These are phyloP conservation scores for Wickerhamomyces sydowiorum DNA, from an alignment of 805 yeast species.

Conservation along the genomic window DNA sequence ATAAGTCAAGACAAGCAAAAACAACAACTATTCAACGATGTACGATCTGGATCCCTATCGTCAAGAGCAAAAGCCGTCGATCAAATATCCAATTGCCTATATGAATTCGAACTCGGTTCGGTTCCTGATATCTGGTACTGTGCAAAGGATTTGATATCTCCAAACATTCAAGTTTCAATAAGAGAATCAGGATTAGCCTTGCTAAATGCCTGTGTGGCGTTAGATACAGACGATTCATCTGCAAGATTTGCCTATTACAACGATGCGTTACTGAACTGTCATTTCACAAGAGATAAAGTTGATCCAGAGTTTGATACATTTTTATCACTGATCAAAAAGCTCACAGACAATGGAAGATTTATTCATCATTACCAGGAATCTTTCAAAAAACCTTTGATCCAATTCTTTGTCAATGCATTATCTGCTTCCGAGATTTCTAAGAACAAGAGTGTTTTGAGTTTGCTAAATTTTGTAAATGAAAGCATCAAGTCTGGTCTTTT, in stretches of 20 bases:
- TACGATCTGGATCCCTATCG: constrained; percentile 31
- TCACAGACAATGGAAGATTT: constrained; percentile 50
- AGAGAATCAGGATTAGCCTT: constrained; percentile 48
- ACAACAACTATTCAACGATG: constrained; percentile 32
- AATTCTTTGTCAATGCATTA: constrained; percentile 29
- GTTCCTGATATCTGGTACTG: constrained; percentile 75
- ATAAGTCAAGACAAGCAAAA: constrained; percentile 40
- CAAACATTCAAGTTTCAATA: constrained; percentile 24
- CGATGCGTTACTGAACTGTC: constrained; percentile 44
- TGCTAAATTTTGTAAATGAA: constrained; percentile 34
- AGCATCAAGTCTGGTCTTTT: constrained; percentile 42
- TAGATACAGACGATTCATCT: constrained; percentile 41
- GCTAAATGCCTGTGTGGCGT: constrained; percentile 47
- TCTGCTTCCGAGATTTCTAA: constrained; percentile 23
- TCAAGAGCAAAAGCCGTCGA: constrained; percentile 45
- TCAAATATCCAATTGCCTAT: constrained; percentile 43
- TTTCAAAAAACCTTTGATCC: constrained; percentile 33
- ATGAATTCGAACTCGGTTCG: constrained; percentile 47
- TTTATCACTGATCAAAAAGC: constrained; percentile 36
- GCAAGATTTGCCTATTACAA: constrained; percentile 51
- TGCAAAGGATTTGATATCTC: constrained; percentile 46
- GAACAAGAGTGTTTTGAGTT: constrained; percentile 12
- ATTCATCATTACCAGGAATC: constrained; percentile 44
- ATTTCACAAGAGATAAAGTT: constrained; percentile 23
- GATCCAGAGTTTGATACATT: constrained; percentile 50